These are phyloP conservation scores for Dalbergia cochinchinensis DNA, from an alignment of 306 rosid genomes.

Conservation along the genomic window DNA sequence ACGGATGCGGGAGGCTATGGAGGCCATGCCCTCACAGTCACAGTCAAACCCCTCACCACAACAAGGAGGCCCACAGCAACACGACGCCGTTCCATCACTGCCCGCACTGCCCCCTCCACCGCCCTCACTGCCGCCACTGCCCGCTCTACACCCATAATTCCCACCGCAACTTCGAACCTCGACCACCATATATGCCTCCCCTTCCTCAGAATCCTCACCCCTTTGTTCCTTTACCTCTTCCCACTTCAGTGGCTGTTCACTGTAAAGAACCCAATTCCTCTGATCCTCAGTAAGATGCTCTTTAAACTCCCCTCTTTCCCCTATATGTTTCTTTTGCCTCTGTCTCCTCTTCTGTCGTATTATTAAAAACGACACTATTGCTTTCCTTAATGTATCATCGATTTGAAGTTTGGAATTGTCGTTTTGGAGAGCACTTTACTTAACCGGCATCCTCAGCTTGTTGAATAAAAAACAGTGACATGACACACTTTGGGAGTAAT, in stretches of 20 bases:
- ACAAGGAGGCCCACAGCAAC: neutral
- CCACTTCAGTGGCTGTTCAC: neutral
- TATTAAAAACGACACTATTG: no score
- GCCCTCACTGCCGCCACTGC: constrained; percentile 39
- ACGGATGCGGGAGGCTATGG: neutral
- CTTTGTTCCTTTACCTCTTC: neutral
- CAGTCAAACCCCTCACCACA: neutral
- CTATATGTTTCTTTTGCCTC: neutral
- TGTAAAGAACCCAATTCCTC: neutral
- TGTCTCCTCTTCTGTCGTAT: neutral
- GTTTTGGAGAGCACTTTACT: neutral
- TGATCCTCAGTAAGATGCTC: constrained; percentile 42
- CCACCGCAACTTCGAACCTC: neutral
- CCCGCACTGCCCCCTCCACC: constrained; percentile 43
- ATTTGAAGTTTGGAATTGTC: neutral
- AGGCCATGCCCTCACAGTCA: constrained; percentile 9
- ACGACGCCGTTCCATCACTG: constrained; percentile 26
- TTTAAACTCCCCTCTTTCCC: neutral
- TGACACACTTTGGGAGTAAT: no score
- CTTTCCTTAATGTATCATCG: no score
- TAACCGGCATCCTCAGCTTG: neutral
- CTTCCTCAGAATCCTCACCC: constrained; percentile 30
- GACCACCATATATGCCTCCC: neutral
- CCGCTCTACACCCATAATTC: constrained; percentile 42
- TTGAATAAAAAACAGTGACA: no score